phyloP scores from a whole-genome alignment of 192 early-diverging fungal genomes.

The Haplosporangium gracile region DNA sequence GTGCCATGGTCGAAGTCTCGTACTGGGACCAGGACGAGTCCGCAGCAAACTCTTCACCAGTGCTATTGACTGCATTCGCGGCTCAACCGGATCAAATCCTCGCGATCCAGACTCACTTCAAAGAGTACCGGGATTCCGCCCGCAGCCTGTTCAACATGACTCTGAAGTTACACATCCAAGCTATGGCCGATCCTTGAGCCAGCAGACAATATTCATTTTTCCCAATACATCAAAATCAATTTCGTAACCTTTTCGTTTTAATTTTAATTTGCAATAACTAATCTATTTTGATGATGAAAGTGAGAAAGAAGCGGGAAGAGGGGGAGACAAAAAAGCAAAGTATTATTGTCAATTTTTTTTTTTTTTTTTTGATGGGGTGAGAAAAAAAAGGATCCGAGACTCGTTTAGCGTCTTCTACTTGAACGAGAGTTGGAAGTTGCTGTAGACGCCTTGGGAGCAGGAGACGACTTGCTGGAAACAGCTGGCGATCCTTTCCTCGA shows the following conservation, averaged over 20 bases:
- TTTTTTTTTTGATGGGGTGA: slow-evolving; percentile 5
- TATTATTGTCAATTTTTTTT: neutral
- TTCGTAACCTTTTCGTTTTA: neutral
- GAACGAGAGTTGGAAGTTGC: slow-evolving; percentile 29
- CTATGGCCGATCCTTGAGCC: slow-evolving; percentile 18
- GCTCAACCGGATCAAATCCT: slow-evolving; percentile 47
- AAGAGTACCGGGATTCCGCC: slow-evolving; percentile 26
- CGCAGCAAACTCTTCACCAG: neutral
- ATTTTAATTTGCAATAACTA: neutral
- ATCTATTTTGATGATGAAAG: neutral
- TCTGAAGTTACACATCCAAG: slow-evolving; percentile 28
- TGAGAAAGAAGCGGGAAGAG: neutral
- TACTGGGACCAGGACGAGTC: slow-evolving; percentile 31
- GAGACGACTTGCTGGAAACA: slow-evolving; percentile 35
- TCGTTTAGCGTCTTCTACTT: slow-evolving; percentile 35
- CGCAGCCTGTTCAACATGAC: slow-evolving; percentile 13
- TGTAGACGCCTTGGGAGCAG: slow-evolving; percentile 30
- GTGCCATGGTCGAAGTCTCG: slow-evolving; percentile 41
- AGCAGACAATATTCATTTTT: neutral
- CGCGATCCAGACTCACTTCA: slow-evolving; percentile 22
- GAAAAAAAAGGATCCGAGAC: neutral
- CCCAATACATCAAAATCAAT: too few species aligned
- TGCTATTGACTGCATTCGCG: slow-evolving; percentile 43
- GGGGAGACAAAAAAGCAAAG: neutral
- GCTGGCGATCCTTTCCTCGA: slow-evolving; percentile 44